A percentile compares a stretch with the other conserved stretches of the same genome.
Evolutionary conservation across 345 rosid genomes (phyloP).

Genomic region (Pistacia vera): DNA sequence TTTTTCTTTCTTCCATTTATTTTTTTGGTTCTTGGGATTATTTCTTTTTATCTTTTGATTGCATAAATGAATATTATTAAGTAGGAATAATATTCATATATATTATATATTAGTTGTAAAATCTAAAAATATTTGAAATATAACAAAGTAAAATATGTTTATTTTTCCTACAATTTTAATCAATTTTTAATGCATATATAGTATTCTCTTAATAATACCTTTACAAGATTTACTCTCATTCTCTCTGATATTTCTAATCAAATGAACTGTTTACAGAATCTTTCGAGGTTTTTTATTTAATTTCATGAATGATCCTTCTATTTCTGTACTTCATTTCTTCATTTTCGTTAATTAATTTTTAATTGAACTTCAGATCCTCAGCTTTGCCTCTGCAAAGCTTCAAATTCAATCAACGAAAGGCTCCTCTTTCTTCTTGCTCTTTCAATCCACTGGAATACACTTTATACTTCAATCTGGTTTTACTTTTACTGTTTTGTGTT

Average conservation of each 20-base stretch:
- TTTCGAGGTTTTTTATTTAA: slow-evolving; percentile 45
- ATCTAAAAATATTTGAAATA: too few relatives aligned
- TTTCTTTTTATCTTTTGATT: too few relatives aligned
- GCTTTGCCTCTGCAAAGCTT: slow-evolving; percentile 48
- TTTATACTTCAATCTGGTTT: neutral
- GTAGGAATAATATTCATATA: too few relatives aligned
- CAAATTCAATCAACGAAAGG: slow-evolving; percentile 39
- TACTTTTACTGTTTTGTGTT: neutral
- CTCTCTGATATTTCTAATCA: neutral
- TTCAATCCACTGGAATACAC: slow-evolving; percentile 33
- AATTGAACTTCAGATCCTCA: slow-evolving; percentile 48
- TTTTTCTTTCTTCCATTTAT: too few relatives aligned
- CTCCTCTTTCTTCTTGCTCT: slow-evolving; percentile 29
- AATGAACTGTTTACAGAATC: slow-evolving; percentile 71
- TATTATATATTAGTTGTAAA: too few relatives aligned
- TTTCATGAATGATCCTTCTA: neutral
- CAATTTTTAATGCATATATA: too few relatives aligned
- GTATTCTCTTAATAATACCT: neutral
- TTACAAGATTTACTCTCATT: neutral
- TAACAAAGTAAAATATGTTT: too few relatives aligned
- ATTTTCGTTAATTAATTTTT: neutral
- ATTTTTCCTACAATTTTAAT: too few relatives aligned
- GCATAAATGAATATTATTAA: too few relatives aligned
- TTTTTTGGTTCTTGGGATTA: too few relatives aligned
- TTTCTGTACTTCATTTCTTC: neutral